Evolutionary conservation across 2,329 filamentous ascomycete genomes (phyloP), one percentile per base, ranked within the genome.

Genomic region (Aspergillus cejpii): DNA sequence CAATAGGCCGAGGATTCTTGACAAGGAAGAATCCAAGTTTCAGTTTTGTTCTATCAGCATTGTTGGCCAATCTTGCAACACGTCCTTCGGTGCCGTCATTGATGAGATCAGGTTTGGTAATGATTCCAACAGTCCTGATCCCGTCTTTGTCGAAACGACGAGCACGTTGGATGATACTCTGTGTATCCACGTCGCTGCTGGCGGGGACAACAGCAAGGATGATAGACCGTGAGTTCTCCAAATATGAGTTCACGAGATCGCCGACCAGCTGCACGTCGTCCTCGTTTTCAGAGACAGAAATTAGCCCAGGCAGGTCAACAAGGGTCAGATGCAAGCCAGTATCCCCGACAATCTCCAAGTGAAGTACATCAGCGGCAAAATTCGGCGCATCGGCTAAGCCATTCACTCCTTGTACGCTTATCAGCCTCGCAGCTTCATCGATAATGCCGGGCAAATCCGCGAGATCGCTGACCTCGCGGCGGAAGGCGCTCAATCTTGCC

Each of bases 281-380:
- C 19, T 74, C 70, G 52, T 75, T 76, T 49, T 75, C 73, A 10
- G 78, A 73, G 17, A 74, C 53, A 1, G 49, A 72, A 15, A 81
- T 76, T 5, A 83, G 63, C 2, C 79, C 79, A 0, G 79, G 79
- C 20, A 83, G 65, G 60, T 83, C 79, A 15, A 83, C 77, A 0
- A 82, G 66, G 0, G 77, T 83, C 34, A 82, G 61, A 15, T 81
- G 43, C 67, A 3, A 76, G 74, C 70, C 78, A 71, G 19, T 77
- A 71, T 1, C 75, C 0, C 78, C 78, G 19, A 69, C 70, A 57
- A 80, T 73, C 53, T 81, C 78, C 1, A 81, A 70, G 1, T 79
- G 72, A 6, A 81, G 69, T 26, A 80, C 74, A 71, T 76, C 60
- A 66, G 72, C n/a, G 66, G 75, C 1, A 71, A 65, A 66, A 21